Percentiles rank a stretch among this genome's conserved stretches.
These are phyloP conservation scores for Trichodelitschia bisporula DNA, from an alignment of 495 filamentous ascomycete species.

Conservation along the genomic window DNA sequence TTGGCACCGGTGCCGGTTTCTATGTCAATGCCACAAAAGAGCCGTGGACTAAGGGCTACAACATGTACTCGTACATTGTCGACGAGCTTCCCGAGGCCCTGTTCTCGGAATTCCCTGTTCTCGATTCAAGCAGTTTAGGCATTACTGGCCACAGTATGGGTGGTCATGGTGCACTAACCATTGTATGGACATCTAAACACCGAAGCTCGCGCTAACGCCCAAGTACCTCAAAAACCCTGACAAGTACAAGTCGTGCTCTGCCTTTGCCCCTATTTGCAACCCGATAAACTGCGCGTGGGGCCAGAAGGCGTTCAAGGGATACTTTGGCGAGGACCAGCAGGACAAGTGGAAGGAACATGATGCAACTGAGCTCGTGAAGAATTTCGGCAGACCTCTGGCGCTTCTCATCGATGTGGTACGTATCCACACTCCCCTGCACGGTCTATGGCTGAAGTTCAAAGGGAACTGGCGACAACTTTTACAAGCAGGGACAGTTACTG, in stretches of 20 bases:
- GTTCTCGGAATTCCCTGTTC: slow-evolving; percentile 33
- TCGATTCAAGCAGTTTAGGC: slow-evolving; percentile 43
- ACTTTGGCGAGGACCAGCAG: slow-evolving; percentile 49
- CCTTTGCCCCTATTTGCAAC: slow-evolving; percentile 84
- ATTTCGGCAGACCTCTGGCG: slow-evolving; percentile 45
- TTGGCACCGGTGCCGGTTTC: slow-evolving; percentile 77
- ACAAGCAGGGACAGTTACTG: slow-evolving; percentile 74
- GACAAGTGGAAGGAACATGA: slow-evolving; percentile 70
- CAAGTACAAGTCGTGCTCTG: slow-evolving; percentile 64
- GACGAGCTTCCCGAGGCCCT: slow-evolving; percentile 55
- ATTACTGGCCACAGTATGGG: slow-evolving; percentile 94
- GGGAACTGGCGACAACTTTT: slow-evolving; percentile 88
- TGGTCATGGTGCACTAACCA: slow-evolving; percentile 77
- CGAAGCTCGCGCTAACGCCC: not conserved
- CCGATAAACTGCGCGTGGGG: slow-evolving; percentile 77
- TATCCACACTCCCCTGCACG: too few relatives aligned
- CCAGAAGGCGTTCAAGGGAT: slow-evolving; percentile 79
- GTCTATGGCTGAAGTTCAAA: slow-evolving; percentile 7
- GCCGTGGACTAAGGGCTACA: slow-evolving; percentile 52
- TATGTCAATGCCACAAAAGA: slow-evolving; percentile 71
- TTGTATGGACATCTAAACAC: slow-evolving; percentile 21
- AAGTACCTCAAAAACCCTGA: slow-evolving; percentile 73
- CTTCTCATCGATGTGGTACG: slow-evolving; percentile 59
- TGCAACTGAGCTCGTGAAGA: slow-evolving; percentile 69
- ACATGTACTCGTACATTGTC: slow-evolving; percentile 82